A percentile compares a stretch with the other conserved stretches of the same genome.
Evolutionary conservation across 1,284 basidiomycete genomes (phyloP).

Genomic region (Sporisorium reilianum): DNA sequence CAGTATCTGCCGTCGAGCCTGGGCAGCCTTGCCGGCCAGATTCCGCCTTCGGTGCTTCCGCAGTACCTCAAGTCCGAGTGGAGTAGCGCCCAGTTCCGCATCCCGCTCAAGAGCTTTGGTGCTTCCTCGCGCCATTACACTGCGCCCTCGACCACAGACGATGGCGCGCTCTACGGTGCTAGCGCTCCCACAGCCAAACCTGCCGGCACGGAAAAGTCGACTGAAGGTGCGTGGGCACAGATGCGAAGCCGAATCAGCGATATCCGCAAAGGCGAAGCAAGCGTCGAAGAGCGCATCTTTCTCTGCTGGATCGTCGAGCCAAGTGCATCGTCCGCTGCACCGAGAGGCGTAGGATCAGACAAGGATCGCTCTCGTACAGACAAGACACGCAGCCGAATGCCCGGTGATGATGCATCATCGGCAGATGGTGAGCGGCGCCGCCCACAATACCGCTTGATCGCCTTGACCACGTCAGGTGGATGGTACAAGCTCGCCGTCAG

Average conservation of each 20-base stretch:
- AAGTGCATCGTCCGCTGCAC: background rate
- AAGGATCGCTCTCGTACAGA: slow-evolving; percentile 2
- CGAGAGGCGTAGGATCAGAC: background rate
- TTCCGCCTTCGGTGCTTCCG: slow-evolving; percentile 55
- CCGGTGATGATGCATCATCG: background rate
- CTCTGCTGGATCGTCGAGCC: slow-evolving; percentile 53
- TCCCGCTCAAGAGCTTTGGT: slow-evolving; percentile 57
- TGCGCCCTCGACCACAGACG: slow-evolving; percentile 10
- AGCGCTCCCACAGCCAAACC: slow-evolving; percentile 1
- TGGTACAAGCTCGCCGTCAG: slow-evolving; percentile 59
- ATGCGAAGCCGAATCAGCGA: slow-evolving; percentile 59
- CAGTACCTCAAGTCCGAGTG: slow-evolving; percentile 62
- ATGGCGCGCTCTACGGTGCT: slow-evolving; percentile 11
- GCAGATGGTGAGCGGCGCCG: background rate
- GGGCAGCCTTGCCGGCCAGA: slow-evolving; percentile 40
- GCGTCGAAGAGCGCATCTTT: slow-evolving; percentile 57
- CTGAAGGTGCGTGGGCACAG: slow-evolving; percentile 61
- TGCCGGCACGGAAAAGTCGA: slow-evolving; percentile 46
- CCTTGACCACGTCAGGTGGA: slow-evolving; percentile 59
- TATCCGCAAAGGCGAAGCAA: slow-evolving; percentile 58
- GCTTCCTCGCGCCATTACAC: slow-evolving; percentile 34
- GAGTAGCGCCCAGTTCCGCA: slow-evolving; percentile 59
- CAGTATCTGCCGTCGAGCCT: slow-evolving; percentile 51
- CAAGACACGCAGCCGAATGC: slow-evolving; percentile 6
- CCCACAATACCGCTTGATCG: slow-evolving; percentile 41